Base-by-base conservation (phyloP, 106 monocot species). In the Posidonia australis region DNA sequence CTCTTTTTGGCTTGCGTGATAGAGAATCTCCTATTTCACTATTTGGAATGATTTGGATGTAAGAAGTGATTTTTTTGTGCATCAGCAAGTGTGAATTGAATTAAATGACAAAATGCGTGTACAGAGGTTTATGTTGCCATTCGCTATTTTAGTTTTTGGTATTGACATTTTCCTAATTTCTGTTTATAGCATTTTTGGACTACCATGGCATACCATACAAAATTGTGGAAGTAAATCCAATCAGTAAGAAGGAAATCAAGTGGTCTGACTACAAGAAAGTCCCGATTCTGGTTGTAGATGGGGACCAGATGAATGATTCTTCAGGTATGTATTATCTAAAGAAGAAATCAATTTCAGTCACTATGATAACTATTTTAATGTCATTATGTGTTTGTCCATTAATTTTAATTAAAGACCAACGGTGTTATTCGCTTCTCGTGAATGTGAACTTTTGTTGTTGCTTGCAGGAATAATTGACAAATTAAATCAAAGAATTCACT, bases 211-310 rank as follows among this genome's bases (percentile, higher is more conserved):
- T 96, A 65, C 80, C 89, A 58, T 93, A 93, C 66, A 89, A 83
- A 78, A 68, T 93, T 62, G 88, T 93, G 64, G 93, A 93, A 67
- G 94, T 96, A 22, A 86, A 96, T 67, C 94, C 94, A 52, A 54
- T 96, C 21, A 85, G 90, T 25, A 96, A 96, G 67, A 90, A 84
- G 80, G 94, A 96, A 63, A 84, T 96, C 64, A 96, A 96, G 67
- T 96, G 89, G 90, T 96, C 94, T 58, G 86, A 96, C 44, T 90
- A 96, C 61, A 82, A 87, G 72, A 96, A 96, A 68, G 94, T 96
- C 28, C 94, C 94, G 9, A 96, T 96, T 48, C 67, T 96, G 48
- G 81, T 84, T 42, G 86, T 96, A 29, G 86, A 90, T 77, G 86
- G 89, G 19, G 84, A 96, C 73, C 84, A 82, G 52, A 49, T 96